A percentile compares a stretch with the other conserved stretches of the same genome.
Evolutionary conservation across 257 asterid species (phyloP).

Genomic region (Cruciata laevipes): DNA sequence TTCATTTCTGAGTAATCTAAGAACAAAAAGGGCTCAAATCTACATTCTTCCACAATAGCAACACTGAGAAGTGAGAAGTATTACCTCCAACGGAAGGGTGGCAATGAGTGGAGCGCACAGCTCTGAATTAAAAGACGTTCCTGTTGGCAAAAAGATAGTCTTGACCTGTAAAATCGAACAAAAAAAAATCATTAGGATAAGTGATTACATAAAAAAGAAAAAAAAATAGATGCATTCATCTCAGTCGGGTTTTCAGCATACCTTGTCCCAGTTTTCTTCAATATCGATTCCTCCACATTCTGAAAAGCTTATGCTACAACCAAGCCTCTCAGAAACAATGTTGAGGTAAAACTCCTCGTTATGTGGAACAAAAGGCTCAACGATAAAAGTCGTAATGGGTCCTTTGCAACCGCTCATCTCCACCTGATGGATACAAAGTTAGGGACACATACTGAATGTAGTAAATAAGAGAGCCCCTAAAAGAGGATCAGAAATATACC

Average conservation of each 20-base stretch:
- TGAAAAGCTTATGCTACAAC: slow-evolving; percentile 88
- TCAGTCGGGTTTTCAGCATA: slow-evolving; percentile 8
- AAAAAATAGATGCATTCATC: background rate
- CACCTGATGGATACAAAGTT: slow-evolving; percentile 37
- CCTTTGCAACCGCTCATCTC: slow-evolving; percentile 98
- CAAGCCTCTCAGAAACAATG: slow-evolving; percentile 87
- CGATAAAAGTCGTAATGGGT: slow-evolving; percentile 86
- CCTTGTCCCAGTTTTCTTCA: slow-evolving; percentile 99
- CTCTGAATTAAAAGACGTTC: slow-evolving; percentile 57
- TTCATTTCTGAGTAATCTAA: background rate
- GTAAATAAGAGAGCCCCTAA: background rate
- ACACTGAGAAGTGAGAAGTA: background rate
- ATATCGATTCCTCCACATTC: slow-evolving; percentile 95
- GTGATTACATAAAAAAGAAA: too few relatives aligned
- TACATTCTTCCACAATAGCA: background rate
- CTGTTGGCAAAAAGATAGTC: slow-evolving; percentile 66
- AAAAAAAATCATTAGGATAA: background rate
- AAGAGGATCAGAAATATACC: slow-evolving; percentile 28
- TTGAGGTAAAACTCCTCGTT: slow-evolving; percentile 76
- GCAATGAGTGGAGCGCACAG: slow-evolving; percentile 89
- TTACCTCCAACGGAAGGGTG: slow-evolving; percentile 93
- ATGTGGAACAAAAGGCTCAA: slow-evolving; percentile 89
- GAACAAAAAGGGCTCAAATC: background rate
- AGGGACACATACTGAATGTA: slow-evolving; percentile 11
- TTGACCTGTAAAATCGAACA: slow-evolving; percentile 49